Evolutionary conservation across 805 yeast genomes (phyloP).

Genomic region (Barnettozyma pratensis): DNA sequence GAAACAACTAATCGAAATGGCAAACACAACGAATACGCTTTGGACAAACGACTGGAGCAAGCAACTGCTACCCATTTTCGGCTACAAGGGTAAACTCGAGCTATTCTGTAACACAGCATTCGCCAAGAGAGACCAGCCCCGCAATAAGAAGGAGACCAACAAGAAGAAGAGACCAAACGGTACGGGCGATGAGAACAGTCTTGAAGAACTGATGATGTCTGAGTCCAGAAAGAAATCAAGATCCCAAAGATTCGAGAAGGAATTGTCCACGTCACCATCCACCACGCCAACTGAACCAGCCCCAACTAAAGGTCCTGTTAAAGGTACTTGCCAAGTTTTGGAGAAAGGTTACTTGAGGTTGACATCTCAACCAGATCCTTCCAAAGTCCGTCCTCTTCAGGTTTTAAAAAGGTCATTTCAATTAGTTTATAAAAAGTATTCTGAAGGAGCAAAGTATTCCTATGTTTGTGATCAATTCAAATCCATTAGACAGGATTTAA

Average conservation of each 20-base stretch:
- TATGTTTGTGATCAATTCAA: conserved; percentile 88
- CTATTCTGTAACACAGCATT: conserved; percentile 11
- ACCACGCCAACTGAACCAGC: conserved; percentile 20
- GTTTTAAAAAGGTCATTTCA: conserved; percentile 56
- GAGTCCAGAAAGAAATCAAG: conserved; percentile 28
- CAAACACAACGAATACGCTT: conserved; percentile 19
- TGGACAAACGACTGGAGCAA: conserved; percentile 25
- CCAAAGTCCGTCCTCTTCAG: conserved; percentile 66
- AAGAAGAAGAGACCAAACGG: neutral
- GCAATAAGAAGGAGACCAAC: conserved; percentile 1
- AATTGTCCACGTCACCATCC: conserved; percentile 10
- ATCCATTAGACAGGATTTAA: conserved; percentile 87
- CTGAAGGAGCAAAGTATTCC: conserved; percentile 50
- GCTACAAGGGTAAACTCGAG: conserved; percentile 9
- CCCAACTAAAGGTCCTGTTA: conserved; percentile 32
- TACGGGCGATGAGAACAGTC: conserved; percentile 1
- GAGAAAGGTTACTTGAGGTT: conserved; percentile 80
- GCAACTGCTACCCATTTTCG: conserved; percentile 23
- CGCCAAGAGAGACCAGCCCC: neutral
- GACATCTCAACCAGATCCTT: conserved; percentile 90
- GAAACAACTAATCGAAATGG: conserved; percentile 23
- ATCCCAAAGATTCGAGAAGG: conserved; percentile 32
- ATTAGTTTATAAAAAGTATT: conserved; percentile 48
- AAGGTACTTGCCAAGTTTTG: conserved; percentile 61
- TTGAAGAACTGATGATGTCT: conserved; percentile 19